These are phyloP conservation scores for Aspergillus sp. DNA, from an alignment of 2,329 filamentous ascomycete species.

Conservation along the genomic window DNA sequence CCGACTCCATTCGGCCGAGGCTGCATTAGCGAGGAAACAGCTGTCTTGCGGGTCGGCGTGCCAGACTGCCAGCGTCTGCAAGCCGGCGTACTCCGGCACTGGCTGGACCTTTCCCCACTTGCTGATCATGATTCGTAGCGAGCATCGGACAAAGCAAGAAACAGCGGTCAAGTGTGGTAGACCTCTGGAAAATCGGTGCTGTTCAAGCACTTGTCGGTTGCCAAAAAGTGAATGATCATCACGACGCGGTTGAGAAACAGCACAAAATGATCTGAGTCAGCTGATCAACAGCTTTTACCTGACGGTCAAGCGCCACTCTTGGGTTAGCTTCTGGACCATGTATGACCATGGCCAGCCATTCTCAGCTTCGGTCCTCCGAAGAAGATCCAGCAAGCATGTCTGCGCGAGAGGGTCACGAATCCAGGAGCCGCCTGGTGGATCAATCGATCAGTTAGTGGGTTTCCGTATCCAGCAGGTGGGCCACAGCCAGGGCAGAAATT, in stretches of 20 bases:
- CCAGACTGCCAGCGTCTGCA: not conserved
- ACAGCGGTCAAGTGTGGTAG: not conserved
- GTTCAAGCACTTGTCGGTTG: not conserved
- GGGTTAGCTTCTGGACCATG: slow-evolving; percentile 20
- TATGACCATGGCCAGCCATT: slow-evolving; percentile 28
- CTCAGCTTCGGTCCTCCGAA: slow-evolving; percentile 25
- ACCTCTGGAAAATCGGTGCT: not conserved
- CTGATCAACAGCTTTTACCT: not conserved
- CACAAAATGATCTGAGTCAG: not conserved
- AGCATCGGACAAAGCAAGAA: not conserved
- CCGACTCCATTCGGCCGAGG: not conserved
- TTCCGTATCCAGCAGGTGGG: not conserved
- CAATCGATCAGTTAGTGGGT: not conserved
- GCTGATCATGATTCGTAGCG: not conserved
- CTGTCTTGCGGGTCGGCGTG: not conserved
- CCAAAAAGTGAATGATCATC: not conserved
- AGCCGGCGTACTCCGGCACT: not conserved
- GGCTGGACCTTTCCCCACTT: not conserved
- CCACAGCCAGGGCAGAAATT: not conserved
- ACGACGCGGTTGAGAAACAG: not conserved
- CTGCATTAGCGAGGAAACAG: not conserved
- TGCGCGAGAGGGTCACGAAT: slow-evolving; percentile 32
- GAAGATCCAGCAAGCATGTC: slow-evolving; percentile 23
- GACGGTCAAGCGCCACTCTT: slow-evolving; percentile 19
- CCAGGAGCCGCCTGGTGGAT: slow-evolving; percentile 30